Percentiles rank a stretch among this genome's conserved stretches.
Conservation (phyloP, 108 stramenopile genomes). For the Pseudonitzschia multistriata region DNA sequence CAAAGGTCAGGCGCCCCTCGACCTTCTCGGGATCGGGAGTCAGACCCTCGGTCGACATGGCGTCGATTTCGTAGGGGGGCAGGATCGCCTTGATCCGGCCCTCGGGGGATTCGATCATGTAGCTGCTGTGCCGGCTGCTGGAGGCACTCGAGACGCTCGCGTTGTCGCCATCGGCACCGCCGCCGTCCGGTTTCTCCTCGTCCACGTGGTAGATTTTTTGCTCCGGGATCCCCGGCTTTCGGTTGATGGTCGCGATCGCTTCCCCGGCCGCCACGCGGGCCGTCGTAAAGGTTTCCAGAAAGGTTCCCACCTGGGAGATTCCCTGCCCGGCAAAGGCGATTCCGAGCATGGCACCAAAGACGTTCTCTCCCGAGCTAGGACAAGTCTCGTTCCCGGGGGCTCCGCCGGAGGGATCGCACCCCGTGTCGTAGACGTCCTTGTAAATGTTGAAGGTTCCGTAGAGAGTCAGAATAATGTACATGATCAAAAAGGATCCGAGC, state of each 20-base stretch:
- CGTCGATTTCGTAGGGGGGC: conserved; percentile 61
- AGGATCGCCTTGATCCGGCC: conserved; percentile 38
- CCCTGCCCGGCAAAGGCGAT: conserved; percentile 71
- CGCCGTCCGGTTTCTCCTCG: conserved; percentile 23
- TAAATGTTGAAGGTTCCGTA: conserved; percentile 69
- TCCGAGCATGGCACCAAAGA: conserved; percentile 76
- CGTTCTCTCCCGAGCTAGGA: conserved; percentile 42
- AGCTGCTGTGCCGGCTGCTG: not conserved
- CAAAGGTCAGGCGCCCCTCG: conserved; percentile 53
- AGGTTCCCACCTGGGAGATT: conserved; percentile 58
- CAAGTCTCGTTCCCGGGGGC: conserved; percentile 41
- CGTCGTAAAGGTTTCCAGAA: conserved; percentile 58
- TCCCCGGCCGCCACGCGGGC: conserved; percentile 53
- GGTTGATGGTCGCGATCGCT: conserved; percentile 56
- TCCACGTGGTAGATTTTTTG: conserved; percentile 30
- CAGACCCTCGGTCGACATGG: conserved; percentile 45
- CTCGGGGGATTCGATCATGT: conserved; percentile 10
- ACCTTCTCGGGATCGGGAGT: conserved; percentile 44
- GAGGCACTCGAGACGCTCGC: not conserved
- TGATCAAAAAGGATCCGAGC: conserved; percentile 58
- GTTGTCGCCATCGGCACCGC: conserved; percentile 7
- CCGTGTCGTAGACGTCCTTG: conserved; percentile 44
- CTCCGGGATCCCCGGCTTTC: conserved; percentile 43
- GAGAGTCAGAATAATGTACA: conserved; percentile 56
- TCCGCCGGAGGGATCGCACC: conserved; percentile 66